phyloP scores from a whole-genome alignment of 176 grass and related monocot genomes.

The Puya raimondii region DNA sequence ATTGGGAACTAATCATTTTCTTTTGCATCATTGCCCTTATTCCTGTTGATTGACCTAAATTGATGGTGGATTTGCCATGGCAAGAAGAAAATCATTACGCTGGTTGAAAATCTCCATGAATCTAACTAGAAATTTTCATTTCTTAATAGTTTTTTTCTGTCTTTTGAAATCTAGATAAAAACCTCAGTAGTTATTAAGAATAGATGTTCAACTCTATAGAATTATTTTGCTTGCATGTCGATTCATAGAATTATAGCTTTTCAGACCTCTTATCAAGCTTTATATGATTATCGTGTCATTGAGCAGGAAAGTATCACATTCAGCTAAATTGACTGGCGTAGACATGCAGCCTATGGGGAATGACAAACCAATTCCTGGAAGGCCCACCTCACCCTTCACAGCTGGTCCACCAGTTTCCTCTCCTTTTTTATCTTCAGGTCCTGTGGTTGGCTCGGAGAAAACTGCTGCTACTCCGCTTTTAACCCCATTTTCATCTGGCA shows the following conservation, averaged over 20 bases:
- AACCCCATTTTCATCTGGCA: constrained; percentile 21
- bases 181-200: too few relatives aligned
- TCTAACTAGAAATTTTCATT: too few relatives aligned
- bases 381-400: constrained; percentile 30
- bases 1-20: too few relatives aligned
- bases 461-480: background rate
- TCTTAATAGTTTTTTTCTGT: too few relatives aligned
- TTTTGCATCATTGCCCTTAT: too few relatives aligned
- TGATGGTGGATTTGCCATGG: too few relatives aligned
- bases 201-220: too few relatives aligned
- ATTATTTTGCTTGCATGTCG: too few relatives aligned
- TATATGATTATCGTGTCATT: background rate
- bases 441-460: background rate
- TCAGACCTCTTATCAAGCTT: background rate
- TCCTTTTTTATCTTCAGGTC: constrained; percentile 18
- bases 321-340: background rate
- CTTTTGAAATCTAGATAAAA: too few relatives aligned
- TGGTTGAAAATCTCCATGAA: too few relatives aligned
- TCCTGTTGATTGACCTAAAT: too few relatives aligned
- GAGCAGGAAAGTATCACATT: background rate
- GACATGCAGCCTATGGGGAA: constrained; percentile 40
- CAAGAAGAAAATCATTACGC: too few relatives aligned
- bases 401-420: constrained; percentile 16
- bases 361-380: constrained; percentile 31
- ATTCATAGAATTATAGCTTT: background rate